phyloP scores from a whole-genome alignment of 1,139 yeast genomes.

The Debaryomycetaceae sp. region DNA sequence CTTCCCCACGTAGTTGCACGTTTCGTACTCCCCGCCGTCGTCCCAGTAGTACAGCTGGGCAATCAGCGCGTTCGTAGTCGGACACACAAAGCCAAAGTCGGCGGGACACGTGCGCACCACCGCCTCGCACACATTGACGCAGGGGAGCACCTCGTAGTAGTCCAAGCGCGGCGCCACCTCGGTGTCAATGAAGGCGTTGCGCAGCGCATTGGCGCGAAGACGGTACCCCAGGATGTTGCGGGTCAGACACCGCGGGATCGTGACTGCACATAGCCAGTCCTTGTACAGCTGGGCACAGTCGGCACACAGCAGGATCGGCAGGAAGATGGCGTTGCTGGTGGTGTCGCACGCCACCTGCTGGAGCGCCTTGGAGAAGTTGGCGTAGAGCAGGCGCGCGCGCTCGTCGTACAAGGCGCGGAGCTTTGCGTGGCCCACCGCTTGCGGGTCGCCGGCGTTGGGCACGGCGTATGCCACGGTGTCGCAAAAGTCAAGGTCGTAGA shows the following conservation, averaged over 20 bases:
- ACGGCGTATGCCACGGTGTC: constrained; percentile 81
- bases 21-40: constrained; percentile 18
- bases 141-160: constrained; percentile 83
- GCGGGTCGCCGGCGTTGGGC: constrained; percentile 49
- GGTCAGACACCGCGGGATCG: constrained; percentile 83
- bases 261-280: constrained; percentile 85
- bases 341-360: constrained; percentile 79
- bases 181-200: constrained; percentile 58
- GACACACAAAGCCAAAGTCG: constrained; percentile 70
- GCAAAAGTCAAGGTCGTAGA: constrained; percentile 76
- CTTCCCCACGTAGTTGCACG: constrained; percentile 47
- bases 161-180: constrained; percentile 52
- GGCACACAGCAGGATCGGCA: constrained; percentile 68
- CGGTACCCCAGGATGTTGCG: constrained; percentile 42
- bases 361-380: constrained; percentile 70
- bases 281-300: constrained; percentile 72
- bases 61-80: constrained; percentile 38
- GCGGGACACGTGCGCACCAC: constrained; percentile 85
- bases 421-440: constrained; percentile 16
- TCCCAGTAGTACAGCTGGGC: constrained; percentile 48
- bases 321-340: constrained; percentile 60
- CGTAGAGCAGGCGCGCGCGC: constrained; percentile 51
- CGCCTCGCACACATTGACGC: constrained; percentile 73
- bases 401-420: constrained; percentile 53
- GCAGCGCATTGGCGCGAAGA: constrained; percentile 48